Evolutionary conservation across 75 land plant species (phyloP), one percentile per base, ranked within the genome.

Genomic region (Larix kaempferi): DNA sequence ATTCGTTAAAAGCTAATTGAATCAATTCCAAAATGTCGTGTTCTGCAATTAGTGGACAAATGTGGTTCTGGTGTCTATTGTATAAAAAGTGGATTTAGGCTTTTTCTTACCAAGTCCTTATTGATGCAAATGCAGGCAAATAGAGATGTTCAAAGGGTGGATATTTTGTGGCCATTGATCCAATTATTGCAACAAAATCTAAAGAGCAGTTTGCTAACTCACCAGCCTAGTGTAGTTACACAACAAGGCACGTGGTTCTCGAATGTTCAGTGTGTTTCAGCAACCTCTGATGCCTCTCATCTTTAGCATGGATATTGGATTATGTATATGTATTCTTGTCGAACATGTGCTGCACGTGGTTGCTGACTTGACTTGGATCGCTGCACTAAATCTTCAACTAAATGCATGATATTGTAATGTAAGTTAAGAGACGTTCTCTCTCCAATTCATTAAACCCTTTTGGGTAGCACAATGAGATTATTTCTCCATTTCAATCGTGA

Each of bases 141-240:
- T 77, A 74, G 64, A 26, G 78, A 82, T 37, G 84, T 90, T 0
- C 86, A 82, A 29, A 85, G 94, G 75, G 60, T 84, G 74, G 92
- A 92, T 27, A 83, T 92, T 44, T 81, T 92, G 58, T 75, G 79
- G 73, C 85, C 92, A 26, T 84, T 92, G 0, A 79, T 86, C 52
- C 87, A 86, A 25, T 82, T 90, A 55, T 78, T 92, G 11, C 88
- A 92, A 55, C 84, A 86, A 69, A 86, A 80, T 1, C 64, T 49
- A 56, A 37, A 79, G 74, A n/a, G 66, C 41, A 59, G 69, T 66
- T 59, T 35, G 27, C 72, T n/a, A 59, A 57, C 44, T 59, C 33
- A 23, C 64, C 77, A 35, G 21, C 65, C 77, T 55, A 73, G 75
- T 26, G 21, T 73, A 54, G 35, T 26, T 0, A 73, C 41, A 26